A percentile compares a stretch with the other conserved stretches of the same genome.
Evolutionary conservation across 2,329 filamentous ascomycete species (phyloP).

Genomic region (Curvularia spicifera): DNA sequence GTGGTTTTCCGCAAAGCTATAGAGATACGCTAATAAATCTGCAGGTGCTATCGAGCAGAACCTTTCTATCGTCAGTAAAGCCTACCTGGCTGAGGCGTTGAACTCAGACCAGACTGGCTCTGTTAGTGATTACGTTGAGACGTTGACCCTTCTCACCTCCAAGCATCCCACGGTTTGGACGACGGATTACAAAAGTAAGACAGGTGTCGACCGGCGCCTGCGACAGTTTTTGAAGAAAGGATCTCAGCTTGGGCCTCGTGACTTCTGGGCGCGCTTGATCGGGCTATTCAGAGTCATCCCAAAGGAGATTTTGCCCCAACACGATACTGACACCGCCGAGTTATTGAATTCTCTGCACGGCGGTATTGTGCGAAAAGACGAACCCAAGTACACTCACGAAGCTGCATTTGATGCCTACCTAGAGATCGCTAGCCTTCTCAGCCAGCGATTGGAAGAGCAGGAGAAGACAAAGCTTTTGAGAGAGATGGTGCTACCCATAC

Average conservation of each 20-base stretch:
- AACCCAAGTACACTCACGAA: slow-evolving; percentile 70
- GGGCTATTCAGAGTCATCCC: slow-evolving; percentile 67
- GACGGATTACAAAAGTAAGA: slow-evolving; percentile 64
- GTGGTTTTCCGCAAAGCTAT: not conserved
- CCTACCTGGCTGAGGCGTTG: slow-evolving; percentile 77
- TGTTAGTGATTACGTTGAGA: slow-evolving; percentile 71
- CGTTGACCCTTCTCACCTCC: slow-evolving; percentile 70
- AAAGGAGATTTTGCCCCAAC: slow-evolving; percentile 59
- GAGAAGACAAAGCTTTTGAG: slow-evolving; percentile 56
- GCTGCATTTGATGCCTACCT: slow-evolving; percentile 80
- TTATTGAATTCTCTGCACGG: slow-evolving; percentile 72
- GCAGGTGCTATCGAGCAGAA: slow-evolving; percentile 44
- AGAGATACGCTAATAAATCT: not conserved
- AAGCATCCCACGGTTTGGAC: slow-evolving; percentile 76
- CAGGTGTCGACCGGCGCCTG: slow-evolving; percentile 64
- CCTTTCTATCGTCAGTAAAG: slow-evolving; percentile 65
- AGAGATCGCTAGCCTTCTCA: slow-evolving; percentile 60
- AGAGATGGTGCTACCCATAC: slow-evolving; percentile 59
- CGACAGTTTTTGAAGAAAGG: slow-evolving; percentile 79
- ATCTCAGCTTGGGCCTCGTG: slow-evolving; percentile 75
- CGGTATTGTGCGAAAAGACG: slow-evolving; percentile 76
- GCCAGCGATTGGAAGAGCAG: slow-evolving; percentile 52
- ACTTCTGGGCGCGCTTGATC: slow-evolving; percentile 75
- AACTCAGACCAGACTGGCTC: slow-evolving; percentile 76
- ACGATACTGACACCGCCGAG: slow-evolving; percentile 62